Evolutionary conservation across 495 filamentous ascomycete species (phyloP).

Genomic region (Penicillium odoratum): DNA sequence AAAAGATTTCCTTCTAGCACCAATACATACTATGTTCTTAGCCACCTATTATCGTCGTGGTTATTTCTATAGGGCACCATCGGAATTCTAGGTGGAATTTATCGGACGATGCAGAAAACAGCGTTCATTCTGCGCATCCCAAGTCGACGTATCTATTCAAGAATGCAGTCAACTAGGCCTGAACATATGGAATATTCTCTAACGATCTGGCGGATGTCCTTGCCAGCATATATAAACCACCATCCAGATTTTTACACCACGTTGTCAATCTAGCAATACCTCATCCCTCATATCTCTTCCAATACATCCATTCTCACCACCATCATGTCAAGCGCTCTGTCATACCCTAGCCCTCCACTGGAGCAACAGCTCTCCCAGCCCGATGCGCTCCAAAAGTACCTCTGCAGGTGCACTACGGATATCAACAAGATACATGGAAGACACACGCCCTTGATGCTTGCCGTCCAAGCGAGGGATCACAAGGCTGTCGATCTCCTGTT

Average conservation of each 20-base stretch:
- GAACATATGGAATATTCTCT: not conserved
- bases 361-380: not conserved
- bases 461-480: not conserved
- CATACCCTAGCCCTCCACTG: not conserved
- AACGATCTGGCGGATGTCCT: not conserved
- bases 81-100: no score
- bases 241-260: no score
- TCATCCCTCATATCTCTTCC: no score
- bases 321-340: no score
- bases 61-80: no score
- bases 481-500: not conserved
- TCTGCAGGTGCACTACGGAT: not conserved
- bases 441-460: not conserved
- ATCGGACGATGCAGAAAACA: no score
- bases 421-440: not conserved
- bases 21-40: no score
- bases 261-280: no score
- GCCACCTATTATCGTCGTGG: no score
- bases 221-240: no score
- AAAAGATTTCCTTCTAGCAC: no score
- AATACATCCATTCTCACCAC: no score
- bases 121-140: not conserved
- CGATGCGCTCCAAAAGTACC: not conserved
- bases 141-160: not conserved
- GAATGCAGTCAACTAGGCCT: not conserved